Conservation (phyloP, 208 protist genomes). For the Leishmania lainsoni region DNA sequence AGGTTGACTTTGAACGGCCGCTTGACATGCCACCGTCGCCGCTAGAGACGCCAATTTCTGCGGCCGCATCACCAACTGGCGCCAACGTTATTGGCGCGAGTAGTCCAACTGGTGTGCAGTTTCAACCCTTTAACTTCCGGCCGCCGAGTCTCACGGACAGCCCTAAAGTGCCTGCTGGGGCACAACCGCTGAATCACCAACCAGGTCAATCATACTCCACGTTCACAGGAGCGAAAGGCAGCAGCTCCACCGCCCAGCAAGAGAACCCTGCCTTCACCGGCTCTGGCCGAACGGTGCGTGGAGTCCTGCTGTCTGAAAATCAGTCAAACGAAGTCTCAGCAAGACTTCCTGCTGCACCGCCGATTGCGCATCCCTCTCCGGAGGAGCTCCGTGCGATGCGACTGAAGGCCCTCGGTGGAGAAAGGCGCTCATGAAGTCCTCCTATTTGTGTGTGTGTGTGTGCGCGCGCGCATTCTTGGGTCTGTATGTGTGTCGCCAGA, state of each 20-base stretch:
- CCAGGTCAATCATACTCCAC: not conserved
- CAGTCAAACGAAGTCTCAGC: slow-evolving; percentile 11
- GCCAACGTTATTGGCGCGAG: slow-evolving; percentile 69
- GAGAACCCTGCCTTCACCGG: slow-evolving; percentile 28
- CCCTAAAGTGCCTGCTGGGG: not conserved
- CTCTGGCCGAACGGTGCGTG: slow-evolving; percentile 29
- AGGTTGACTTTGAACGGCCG: slow-evolving; percentile 94
- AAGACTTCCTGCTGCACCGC: slow-evolving; percentile 6
- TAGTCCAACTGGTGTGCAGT: slow-evolving; percentile 50
- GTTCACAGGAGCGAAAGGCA: not conserved
- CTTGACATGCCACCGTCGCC: slow-evolving; percentile 89
- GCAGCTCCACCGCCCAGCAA: not conserved
- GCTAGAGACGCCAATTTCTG: slow-evolving; percentile 21
- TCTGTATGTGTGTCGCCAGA: not conserved
- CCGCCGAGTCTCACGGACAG: slow-evolving; percentile 56
- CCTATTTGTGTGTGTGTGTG: not conserved
- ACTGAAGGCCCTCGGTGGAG: slow-evolving; percentile 13
- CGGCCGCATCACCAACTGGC: slow-evolving; percentile 15
- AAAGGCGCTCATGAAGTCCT: not conserved
- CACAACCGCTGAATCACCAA: not conserved
- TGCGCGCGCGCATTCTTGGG: slow-evolving; percentile 10
- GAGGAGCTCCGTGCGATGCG: slow-evolving; percentile 27
- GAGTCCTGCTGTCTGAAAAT: not conserved
- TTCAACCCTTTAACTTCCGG: slow-evolving; percentile 61
- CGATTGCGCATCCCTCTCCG: slow-evolving; percentile 15